Conservation (phyloP, 768 basidiomycete genomes). For the Boletus rex-veris region DNA sequence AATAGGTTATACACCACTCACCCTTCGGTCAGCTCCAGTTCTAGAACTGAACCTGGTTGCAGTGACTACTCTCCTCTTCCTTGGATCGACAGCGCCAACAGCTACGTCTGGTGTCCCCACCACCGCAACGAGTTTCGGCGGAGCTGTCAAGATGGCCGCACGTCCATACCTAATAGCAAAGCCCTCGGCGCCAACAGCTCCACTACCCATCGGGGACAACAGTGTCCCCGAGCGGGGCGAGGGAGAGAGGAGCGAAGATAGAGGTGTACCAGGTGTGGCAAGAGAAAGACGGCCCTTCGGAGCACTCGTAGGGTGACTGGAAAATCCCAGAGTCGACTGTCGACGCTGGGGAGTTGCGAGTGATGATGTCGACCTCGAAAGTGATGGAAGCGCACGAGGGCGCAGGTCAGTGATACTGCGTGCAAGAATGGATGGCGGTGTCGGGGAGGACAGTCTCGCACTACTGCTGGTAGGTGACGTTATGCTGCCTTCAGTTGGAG, state of each 20-base stretch:
- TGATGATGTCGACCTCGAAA: constrained; percentile 54
- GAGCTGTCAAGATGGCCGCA: constrained; percentile 74
- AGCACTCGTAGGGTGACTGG: constrained; percentile 34
- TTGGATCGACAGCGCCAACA: constrained; percentile 84
- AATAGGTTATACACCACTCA: constrained; percentile 36
- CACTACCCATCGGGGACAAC: constrained; percentile 21
- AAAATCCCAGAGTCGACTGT: constrained; percentile 29
- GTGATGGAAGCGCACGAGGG: constrained; percentile 46
- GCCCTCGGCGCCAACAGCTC: constrained; percentile 26
- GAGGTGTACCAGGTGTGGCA: constrained; percentile 38
- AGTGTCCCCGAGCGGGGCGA: constrained; percentile 35
- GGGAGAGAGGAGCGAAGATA: constrained; percentile 30
- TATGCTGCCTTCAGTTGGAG: constrained; percentile 10
- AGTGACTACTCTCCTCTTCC: constrained; percentile 80
- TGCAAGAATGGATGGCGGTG: constrained; percentile 19
- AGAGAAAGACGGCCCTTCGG: constrained; percentile 46
- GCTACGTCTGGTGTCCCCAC: constrained; percentile 87
- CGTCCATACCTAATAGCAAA: constrained; percentile 58
- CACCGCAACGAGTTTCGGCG: constrained; percentile 78
- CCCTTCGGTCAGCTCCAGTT: constrained; percentile 76
- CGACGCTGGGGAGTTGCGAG: constrained; percentile 40
- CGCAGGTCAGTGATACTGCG: constrained; percentile 30
- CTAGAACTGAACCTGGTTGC: constrained; percentile 86
- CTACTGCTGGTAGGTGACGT: constrained; percentile 26
- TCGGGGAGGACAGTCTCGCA: constrained; percentile 27